Evolutionary conservation across 2,329 filamentous ascomycete species (phyloP), one percentile per base, ranked within the genome.

Genomic region (Scopulariopsis brevicaulis): DNA sequence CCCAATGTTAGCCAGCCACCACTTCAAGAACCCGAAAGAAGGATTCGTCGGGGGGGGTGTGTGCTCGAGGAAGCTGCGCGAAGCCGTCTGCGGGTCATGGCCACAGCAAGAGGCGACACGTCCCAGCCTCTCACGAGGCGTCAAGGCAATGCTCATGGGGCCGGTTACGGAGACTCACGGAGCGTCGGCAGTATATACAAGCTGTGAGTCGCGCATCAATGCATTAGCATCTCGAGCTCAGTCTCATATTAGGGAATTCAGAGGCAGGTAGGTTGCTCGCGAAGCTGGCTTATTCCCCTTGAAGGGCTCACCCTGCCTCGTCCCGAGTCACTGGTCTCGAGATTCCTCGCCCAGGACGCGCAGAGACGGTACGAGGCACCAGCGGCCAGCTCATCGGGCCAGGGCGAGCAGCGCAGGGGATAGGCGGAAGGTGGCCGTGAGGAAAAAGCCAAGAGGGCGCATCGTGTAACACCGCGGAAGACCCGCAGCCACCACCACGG

Each of bases 171-270:
- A 57, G 34, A 86, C 87, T 89, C 84, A 91, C 88, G 82, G 89
- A 93, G 83, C 89, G 84, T 73, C 89, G 86, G 76, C 89, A 93
- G 75, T 93, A 93, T 69, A 93, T 87, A 76, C 89, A 93, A 70
- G 89, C 89, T 93, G 18, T 46, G 77, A 70, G 70, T 70, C 75
- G 68, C 71, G 69, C 66, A 67, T 67, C 64, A 69, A 67, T 65
- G 57, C 52, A 61, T 55, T 52, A 54, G 53, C 52, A 24, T 52
- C 20, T 35, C 59, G 54, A 59, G 69, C 4, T 12, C 22, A 25
- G 4, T 35, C 18, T 10, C 48, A 50, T 35, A 11, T 65, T 66
- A 66, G 58, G 52, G 64, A 60, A 56, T 43, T 40, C 43, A 15
- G 59, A 22, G 46, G 46, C 59, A 35, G 57, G 53, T 59, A 55